Conservation (phyloP, 208 protist species). For the Leishmania martiniquensis region DNA sequence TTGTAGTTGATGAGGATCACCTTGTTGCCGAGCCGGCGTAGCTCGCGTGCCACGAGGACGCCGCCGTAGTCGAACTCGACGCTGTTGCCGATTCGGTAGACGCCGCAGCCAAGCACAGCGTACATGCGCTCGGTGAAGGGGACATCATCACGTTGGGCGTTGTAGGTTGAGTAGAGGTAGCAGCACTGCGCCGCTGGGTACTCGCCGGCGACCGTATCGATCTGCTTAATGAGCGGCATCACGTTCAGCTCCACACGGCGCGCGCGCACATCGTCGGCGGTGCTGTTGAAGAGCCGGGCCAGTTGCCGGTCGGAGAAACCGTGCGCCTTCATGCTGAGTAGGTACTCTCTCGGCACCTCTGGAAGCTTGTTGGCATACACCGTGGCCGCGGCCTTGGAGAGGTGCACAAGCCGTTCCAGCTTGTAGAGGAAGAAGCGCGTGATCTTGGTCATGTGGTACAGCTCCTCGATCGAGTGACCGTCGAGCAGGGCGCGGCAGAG, state of each 20-base stretch:
- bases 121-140: constrained; percentile 84
- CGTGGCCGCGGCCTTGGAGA: constrained; percentile 42
- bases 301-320: constrained; percentile 97
- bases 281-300: constrained; percentile 62
- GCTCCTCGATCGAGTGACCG: constrained; percentile 89
- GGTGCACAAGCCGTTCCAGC: constrained; percentile 87
- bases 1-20: constrained; percentile 99
- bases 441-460: constrained; percentile 95
- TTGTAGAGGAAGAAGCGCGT: constrained; percentile 98
- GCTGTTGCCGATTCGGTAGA: constrained; percentile 98
- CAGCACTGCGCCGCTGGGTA: constrained; percentile 96
- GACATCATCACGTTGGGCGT: constrained; percentile 91
- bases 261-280: constrained; percentile 56
- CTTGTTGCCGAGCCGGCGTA: constrained; percentile 93
- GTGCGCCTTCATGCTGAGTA: constrained; percentile 88
- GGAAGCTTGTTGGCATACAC: constrained; percentile 40
- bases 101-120: constrained; percentile 96
- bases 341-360: constrained; percentile 51
- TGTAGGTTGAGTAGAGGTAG: constrained; percentile 97
- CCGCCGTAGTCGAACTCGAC: constrained; percentile 99
- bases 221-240: constrained; percentile 96
- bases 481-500: constrained; percentile 77
- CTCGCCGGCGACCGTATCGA: constrained; percentile 98
- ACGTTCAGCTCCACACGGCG: constrained; percentile 74
- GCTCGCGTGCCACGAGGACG: constrained; percentile 94